phyloP scores from a whole-genome alignment of 208 protist genomes.

The Trypanosoma melophagium region DNA sequence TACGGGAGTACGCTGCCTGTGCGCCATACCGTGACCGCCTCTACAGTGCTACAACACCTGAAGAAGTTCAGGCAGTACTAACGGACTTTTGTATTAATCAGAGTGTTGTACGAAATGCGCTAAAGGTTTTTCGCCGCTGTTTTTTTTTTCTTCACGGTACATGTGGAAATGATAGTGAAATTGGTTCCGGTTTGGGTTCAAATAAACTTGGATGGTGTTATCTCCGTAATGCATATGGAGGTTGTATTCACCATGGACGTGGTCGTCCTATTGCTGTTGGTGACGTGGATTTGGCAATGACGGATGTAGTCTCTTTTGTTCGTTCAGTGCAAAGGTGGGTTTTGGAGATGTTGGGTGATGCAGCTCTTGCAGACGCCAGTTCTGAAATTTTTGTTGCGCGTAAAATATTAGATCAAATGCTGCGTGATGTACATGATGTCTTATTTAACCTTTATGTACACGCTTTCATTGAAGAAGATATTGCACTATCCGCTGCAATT shows the following conservation, averaged over 20 bases:
- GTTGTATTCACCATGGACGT: constrained; percentile 63
- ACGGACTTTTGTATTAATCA: constrained; percentile 46
- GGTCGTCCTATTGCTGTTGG: constrained; percentile 44
- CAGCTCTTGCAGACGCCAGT: constrained; percentile 16
- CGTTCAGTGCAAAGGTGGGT: constrained; percentile 68
- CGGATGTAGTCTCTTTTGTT: constrained; percentile 71
- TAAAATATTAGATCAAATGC: constrained; percentile 67
- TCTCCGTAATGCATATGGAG: constrained; percentile 59
- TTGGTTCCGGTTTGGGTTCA: constrained; percentile 43
- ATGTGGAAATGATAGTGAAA: constrained; percentile 51
- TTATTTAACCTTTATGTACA: constrained; percentile 74
- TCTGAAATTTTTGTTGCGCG: constrained; percentile 54
- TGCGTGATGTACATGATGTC: constrained; percentile 50
- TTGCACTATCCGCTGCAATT: constrained; percentile 36
- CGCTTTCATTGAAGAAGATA: constrained; percentile 55
- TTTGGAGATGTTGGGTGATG: constrained; percentile 42
- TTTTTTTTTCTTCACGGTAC: constrained; percentile 85
- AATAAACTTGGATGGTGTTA: constrained; percentile 70
- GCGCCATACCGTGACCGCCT: constrained; percentile 30
- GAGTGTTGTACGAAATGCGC: constrained; percentile 31
- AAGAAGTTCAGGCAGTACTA: constrained; percentile 42
- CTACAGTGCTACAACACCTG: constrained; percentile 39
- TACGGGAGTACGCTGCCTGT: constrained; percentile 22
- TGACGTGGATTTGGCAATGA: constrained; percentile 69
- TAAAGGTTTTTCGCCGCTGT: constrained; percentile 80